Conservation (phyloP, 306 rosid genomes). For the Cicer arietinum region DNA sequence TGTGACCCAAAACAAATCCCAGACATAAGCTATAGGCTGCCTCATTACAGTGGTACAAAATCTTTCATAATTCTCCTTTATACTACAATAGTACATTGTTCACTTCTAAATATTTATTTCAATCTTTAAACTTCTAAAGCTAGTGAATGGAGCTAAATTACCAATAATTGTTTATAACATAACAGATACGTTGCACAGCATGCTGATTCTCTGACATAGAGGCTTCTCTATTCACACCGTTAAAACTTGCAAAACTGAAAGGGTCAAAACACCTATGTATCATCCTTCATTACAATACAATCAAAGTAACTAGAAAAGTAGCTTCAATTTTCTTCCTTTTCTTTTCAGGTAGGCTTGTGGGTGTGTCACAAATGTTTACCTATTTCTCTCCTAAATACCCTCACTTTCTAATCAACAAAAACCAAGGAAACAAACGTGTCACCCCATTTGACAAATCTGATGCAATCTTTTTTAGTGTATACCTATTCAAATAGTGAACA, state of each 20-base stretch:
- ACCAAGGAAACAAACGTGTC: neutral
- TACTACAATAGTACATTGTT: constrained; percentile 1
- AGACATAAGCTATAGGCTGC: constrained; percentile 7
- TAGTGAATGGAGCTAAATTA: neutral
- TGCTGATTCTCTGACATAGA: neutral
- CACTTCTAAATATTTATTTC: constrained; percentile 10
- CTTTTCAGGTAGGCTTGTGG: neutral
- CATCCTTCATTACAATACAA: constrained; percentile 8
- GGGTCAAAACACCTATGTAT: constrained; percentile 36
- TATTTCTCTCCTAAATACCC: constrained; percentile 1
- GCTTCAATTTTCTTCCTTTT: constrained; percentile 3
- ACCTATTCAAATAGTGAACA: neutral
- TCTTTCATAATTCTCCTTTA: neutral
- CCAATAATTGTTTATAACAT: constrained; percentile 1
- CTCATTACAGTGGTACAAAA: constrained; percentile 2
- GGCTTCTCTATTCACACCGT: neutral
- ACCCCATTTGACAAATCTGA: constrained; percentile 3
- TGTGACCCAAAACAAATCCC: constrained; percentile 16
- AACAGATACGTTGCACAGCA: neutral
- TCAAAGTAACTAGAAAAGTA: neutral
- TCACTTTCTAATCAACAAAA: constrained; percentile 23
- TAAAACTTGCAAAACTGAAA: neutral
- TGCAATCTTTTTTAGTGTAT: neutral
- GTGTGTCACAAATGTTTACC: neutral
- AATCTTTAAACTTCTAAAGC: neutral